Evolutionary conservation across 306 rosid species (phyloP).

Genomic region (Quercus suber): DNA sequence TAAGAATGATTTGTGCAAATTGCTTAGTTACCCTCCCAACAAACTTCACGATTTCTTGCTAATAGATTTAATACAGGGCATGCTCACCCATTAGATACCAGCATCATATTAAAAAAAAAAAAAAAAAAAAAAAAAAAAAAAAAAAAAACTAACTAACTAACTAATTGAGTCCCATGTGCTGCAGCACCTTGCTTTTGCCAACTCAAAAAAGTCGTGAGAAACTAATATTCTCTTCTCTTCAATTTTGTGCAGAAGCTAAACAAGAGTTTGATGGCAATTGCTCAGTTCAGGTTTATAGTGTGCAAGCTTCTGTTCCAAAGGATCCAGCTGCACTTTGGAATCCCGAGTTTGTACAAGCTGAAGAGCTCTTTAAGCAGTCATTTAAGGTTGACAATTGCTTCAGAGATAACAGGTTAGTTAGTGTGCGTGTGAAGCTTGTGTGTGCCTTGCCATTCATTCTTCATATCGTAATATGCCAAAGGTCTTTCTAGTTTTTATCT

Average conservation of each 20-base stretch:
- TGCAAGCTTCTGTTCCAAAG: conserved; percentile 88
- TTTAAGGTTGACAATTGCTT: conserved; percentile 63
- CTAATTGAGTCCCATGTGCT: too few species aligned
- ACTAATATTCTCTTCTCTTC: too few species aligned
- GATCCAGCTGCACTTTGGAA: conserved; percentile 92
- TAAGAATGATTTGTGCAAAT: too few species aligned
- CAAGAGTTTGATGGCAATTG: conserved; percentile 75
- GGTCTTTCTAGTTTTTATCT: not conserved
- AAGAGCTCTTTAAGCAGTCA: conserved; percentile 87
- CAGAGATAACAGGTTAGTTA: conserved; percentile 80
- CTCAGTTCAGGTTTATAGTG: conserved; percentile 89
- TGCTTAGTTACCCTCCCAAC: too few species aligned
- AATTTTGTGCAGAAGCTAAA: conserved; percentile 64
- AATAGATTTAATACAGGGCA: too few species aligned
- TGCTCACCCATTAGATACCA: too few species aligned
- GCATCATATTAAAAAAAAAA: too few species aligned
- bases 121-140: too few species aligned
- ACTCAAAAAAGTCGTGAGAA: too few species aligned
- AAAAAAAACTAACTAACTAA: too few species aligned
- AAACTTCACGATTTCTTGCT: too few species aligned
- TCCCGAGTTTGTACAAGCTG: conserved; percentile 90
- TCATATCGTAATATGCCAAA: not conserved
- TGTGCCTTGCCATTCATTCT: not conserved
- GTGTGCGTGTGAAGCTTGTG: conserved; percentile 4
- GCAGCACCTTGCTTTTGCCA: too few species aligned